Base-by-base conservation (phyloP, 257 asterid genomes). In the Eustoma russellianum region DNA sequence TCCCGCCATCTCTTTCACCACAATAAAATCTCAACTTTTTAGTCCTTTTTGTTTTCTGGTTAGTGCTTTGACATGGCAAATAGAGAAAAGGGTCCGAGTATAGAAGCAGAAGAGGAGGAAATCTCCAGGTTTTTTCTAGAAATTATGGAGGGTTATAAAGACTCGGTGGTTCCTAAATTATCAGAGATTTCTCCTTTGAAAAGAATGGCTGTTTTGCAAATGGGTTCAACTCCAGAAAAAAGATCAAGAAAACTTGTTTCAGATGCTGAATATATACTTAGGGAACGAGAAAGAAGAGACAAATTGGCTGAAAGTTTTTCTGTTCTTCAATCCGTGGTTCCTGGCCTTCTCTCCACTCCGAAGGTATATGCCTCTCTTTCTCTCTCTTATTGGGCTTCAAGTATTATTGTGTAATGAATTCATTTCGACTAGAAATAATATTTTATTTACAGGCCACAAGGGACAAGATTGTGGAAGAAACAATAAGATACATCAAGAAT, bases 271-370 rank as follows among this genome's bases (percentile, higher is more conserved):
- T 15, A 0, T 43, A 3, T 34, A 43, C 7, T 15, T 34, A 60
- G 34, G 44, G 87, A 72, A 30, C 71, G 77, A 14, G 33, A 47
- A 30, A 60, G 81, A 65, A 77, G 82, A 60, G 68, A 58, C 28
- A 54, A 57, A 56, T 54, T 79, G 76, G 59, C 28, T 55, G 76
- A 72, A 30, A 72, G 59, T 0, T 83, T 38, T 61, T 73, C 77
- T 60, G 19, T 68, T 63, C 87, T 87, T 62, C 80, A 57, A 47
- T 77, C 87, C 17, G 62, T 73, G 78, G 67, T 87, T 63, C 93
- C 96, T 17, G 56, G 75, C 41, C 72, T 76, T 18, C 11, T 19
- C 51, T n/a, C 51, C 30, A 41, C 59, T 8, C 7, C 10, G 9
- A 88, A 88, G 93, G 96, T 83, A 50, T 5, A 28, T 53, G 53